Percentiles rank a stretch among this genome's conserved stretches.
These are phyloP conservation scores for Mycosphaerelloides madeirae DNA, from an alignment of 2,329 filamentous ascomycete species.

Conservation along the genomic window DNA sequence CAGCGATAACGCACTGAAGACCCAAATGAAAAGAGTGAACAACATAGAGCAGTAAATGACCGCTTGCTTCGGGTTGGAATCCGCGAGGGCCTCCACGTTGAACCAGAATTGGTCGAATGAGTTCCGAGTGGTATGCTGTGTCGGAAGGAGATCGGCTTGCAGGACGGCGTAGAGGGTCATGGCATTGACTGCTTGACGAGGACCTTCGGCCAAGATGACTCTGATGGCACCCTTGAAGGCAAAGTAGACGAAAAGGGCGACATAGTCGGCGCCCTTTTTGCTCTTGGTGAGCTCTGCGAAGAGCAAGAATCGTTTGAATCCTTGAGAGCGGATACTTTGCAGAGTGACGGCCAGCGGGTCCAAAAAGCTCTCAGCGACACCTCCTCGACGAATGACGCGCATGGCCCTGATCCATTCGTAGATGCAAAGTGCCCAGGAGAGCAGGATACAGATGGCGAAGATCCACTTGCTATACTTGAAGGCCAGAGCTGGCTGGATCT, in stretches of 20 bases:
- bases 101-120: slow-evolving; percentile 72
- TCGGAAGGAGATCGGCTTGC: slow-evolving; percentile 62
- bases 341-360: slow-evolving; percentile 80
- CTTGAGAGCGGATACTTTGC: slow-evolving; percentile 75
- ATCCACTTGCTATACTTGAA: slow-evolving; percentile 87
- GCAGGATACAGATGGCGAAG: slow-evolving; percentile 85
- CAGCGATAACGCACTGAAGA: slow-evolving; percentile 69
- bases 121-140: slow-evolving; percentile 54
- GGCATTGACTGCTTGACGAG: slow-evolving; percentile 85
- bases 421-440: slow-evolving; percentile 75
- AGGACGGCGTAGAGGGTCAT: slow-evolving; percentile 84
- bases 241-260: slow-evolving; percentile 89
- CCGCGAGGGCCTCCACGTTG: slow-evolving; percentile 70
- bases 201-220: slow-evolving; percentile 83
- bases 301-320: slow-evolving; percentile 86
- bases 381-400: slow-evolving; percentile 75
- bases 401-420: slow-evolving; percentile 77
- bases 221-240: slow-evolving; percentile 79
- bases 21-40: slow-evolving; percentile 86
- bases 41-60: slow-evolving; percentile 85
- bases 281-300: slow-evolving; percentile 87
- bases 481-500: slow-evolving; percentile 72
- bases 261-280: slow-evolving; percentile 83
- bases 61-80: slow-evolving; percentile 70
- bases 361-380: slow-evolving; percentile 86